A percentile compares a stretch with the other conserved stretches of the same genome.
These are phyloP conservation scores for Limnanthes douglasii DNA, from an alignment of 345 rosid species.

Conservation along the genomic window DNA sequence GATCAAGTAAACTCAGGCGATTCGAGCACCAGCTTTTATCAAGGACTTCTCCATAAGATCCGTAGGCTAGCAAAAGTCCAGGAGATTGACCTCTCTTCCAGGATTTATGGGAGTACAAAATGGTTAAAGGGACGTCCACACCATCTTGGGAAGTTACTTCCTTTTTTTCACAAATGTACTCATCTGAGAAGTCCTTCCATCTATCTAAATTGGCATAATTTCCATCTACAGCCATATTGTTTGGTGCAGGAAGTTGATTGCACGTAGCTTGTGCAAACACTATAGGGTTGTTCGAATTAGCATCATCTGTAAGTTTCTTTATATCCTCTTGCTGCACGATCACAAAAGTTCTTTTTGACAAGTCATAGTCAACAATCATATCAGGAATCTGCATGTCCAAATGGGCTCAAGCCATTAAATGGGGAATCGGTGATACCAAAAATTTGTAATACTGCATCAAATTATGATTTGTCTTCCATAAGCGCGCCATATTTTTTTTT, in stretches of 20 bases:
- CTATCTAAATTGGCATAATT: slow-evolving; percentile 9
- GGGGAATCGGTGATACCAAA: slow-evolving; percentile 1
- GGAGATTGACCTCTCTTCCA: slow-evolving; percentile 50
- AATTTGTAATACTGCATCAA: too few species aligned
- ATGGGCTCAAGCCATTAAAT: background rate
- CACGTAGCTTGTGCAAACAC: slow-evolving; percentile 10
- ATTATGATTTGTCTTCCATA: too few species aligned
- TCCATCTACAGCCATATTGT: slow-evolving; percentile 8
- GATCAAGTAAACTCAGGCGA: slow-evolving; percentile 72
- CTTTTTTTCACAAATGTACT: slow-evolving; percentile 51
- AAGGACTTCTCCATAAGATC: slow-evolving; percentile 81
- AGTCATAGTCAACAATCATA: slow-evolving; percentile 65
- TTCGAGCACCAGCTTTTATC: slow-evolving; percentile 71
- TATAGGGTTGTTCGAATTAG: slow-evolving; percentile 11
- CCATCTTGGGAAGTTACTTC: slow-evolving; percentile 71
- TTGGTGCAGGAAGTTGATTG: slow-evolving; percentile 3
- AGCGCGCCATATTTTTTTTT: too few species aligned
- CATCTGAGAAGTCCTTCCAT: slow-evolving; percentile 41
- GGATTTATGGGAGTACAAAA: slow-evolving; percentile 48
- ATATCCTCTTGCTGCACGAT: slow-evolving; percentile 54
- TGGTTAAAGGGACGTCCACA: slow-evolving; percentile 57
- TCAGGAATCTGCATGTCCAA: slow-evolving; percentile 62
- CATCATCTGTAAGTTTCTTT: slow-evolving; percentile 13
- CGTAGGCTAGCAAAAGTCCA: slow-evolving; percentile 67
- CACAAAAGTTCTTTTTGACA: slow-evolving; percentile 37